Conservation (phyloP, 2,329 filamentous ascomycete genomes). For the Sclerotinia sclerotiorum region DNA sequence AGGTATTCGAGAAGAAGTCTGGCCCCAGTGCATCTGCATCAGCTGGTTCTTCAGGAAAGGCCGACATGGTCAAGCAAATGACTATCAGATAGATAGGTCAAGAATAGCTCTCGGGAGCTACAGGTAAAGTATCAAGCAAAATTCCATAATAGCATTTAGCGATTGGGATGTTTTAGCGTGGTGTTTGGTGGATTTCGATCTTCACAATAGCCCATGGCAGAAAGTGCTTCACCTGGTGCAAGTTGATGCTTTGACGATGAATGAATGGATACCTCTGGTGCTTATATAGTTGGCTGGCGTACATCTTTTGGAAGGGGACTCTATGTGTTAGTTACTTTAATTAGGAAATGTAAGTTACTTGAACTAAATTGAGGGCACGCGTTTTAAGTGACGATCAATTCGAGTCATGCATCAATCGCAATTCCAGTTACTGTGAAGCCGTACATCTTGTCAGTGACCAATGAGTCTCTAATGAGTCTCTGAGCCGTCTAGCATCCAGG, state of each 20-base stretch:
- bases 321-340: conserved; percentile 13
- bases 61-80: conserved; percentile 90
- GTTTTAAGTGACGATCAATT: not conserved
- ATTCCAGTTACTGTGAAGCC: not conserved
- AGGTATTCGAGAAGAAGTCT: conserved; percentile 98
- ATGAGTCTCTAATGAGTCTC: no score
- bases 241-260: conserved; percentile 38
- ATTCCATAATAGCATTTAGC: conserved; percentile 46
- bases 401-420: not conserved
- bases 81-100: conserved; percentile 69
- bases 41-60: conserved; percentile 72
- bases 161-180: conserved; percentile 50
- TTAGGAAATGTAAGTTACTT: conserved; percentile 9
- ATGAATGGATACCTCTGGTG: conserved; percentile 30
- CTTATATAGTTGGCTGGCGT: not conserved
- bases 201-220: conserved; percentile 48
- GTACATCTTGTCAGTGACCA: not conserved
- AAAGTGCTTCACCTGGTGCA: conserved; percentile 48
- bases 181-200: conserved; percentile 49
- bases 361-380: not conserved
- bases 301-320: conserved; percentile 20
- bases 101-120: conserved; percentile 34
- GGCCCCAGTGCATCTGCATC: conserved; percentile 65
- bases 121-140: conserved; percentile 39
- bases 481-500: no score